These are phyloP conservation scores for Gonium pectorale DNA, from an alignment of 139 green algal genomes.

Conservation along the genomic window DNA sequence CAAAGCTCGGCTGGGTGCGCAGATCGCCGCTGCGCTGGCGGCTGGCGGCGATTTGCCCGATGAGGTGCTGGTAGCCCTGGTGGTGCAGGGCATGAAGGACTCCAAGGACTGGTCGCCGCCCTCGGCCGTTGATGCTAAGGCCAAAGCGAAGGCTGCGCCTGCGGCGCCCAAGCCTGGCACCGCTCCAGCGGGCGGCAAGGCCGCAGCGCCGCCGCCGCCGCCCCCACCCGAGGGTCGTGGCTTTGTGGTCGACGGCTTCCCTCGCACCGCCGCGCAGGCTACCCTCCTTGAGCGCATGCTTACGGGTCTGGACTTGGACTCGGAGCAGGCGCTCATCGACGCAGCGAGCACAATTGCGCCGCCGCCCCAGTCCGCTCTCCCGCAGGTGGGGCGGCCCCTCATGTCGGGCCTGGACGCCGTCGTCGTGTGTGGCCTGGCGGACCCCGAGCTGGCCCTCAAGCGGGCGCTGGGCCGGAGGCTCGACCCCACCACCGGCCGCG, in stretches of 20 bases:
- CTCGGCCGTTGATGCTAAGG: conserved; percentile 14
- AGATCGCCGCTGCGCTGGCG: conserved; percentile 43
- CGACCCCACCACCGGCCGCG: conserved; percentile 64
- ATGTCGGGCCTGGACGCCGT: conserved; percentile 78
- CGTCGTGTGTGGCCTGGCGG: conserved; percentile 59
- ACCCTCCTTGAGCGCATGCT: conserved; percentile 77
- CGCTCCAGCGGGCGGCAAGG: not conserved
- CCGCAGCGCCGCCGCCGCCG: not conserved
- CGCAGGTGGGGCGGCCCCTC: conserved; percentile 60
- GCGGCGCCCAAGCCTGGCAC: not conserved
- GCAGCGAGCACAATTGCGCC: conserved; percentile 68
- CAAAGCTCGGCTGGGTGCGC: conserved; percentile 46
- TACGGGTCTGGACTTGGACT: conserved; percentile 81
- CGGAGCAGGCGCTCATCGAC: conserved; percentile 59
- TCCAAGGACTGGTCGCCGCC: conserved; percentile 38
- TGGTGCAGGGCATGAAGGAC: conserved; percentile 68
- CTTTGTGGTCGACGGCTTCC: conserved; percentile 85
- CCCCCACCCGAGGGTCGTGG: conserved; percentile 51
- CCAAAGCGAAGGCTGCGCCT: conserved; percentile 12
- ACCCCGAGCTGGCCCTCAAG: conserved; percentile 53
- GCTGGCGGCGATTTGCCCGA: conserved; percentile 56
- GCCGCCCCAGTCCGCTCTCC: conserved; percentile 57
- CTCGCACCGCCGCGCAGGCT: conserved; percentile 67
- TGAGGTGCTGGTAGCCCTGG: conserved; percentile 52
- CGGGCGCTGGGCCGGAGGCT: conserved; percentile 60